These are phyloP conservation scores for Furcasterigmium sp. DNA, from an alignment of 2,329 filamentous ascomycete genomes.

Conservation along the genomic window DNA sequence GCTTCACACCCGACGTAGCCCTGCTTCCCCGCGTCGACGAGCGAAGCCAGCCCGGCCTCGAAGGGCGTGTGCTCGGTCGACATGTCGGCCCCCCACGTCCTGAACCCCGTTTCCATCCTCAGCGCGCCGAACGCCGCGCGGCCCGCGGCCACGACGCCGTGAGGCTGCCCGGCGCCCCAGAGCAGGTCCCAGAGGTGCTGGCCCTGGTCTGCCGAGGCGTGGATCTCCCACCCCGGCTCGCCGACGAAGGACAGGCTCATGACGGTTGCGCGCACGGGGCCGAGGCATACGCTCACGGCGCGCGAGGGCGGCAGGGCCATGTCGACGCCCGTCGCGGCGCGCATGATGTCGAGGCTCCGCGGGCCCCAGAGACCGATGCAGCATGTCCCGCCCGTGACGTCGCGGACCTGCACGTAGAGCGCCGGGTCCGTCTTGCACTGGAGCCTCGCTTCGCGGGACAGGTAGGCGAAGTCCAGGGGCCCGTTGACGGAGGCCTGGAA, in stretches of 20 bases:
- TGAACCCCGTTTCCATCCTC: slow-evolving; percentile 54
- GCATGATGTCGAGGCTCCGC: slow-evolving; percentile 45
- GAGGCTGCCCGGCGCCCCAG: slow-evolving; percentile 45
- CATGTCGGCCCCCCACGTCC: slow-evolving; percentile 53
- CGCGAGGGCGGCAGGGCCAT: slow-evolving; percentile 43
- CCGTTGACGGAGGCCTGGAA: slow-evolving; percentile 55
- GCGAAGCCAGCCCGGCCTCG: slow-evolving; percentile 49
- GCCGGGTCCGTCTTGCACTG: slow-evolving; percentile 34
- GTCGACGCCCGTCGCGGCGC: slow-evolving; percentile 31
- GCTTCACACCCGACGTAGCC: slow-evolving; percentile 47
- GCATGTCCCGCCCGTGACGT: slow-evolving; percentile 55
- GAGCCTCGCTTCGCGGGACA: slow-evolving; percentile 44
- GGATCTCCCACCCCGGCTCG: slow-evolving; percentile 58
- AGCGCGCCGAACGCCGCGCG: slow-evolving; percentile 53
- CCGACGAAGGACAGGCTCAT: slow-evolving; percentile 56
- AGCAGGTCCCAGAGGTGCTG: slow-evolving; percentile 54
- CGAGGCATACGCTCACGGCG: slow-evolving; percentile 41
- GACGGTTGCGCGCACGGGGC: slow-evolving; percentile 49
- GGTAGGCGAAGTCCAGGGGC: slow-evolving; percentile 47
- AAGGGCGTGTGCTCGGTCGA: slow-evolving; percentile 56
- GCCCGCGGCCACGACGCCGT: slow-evolving; percentile 54
- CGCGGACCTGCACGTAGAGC: slow-evolving; percentile 45
- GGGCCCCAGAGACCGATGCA: slow-evolving; percentile 61
- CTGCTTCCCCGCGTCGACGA: slow-evolving; percentile 40
- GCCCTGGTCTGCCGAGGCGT: slow-evolving; percentile 54